Conservation (phyloP, 768 basidiomycete genomes). For the Boletus coccyginus region DNA sequence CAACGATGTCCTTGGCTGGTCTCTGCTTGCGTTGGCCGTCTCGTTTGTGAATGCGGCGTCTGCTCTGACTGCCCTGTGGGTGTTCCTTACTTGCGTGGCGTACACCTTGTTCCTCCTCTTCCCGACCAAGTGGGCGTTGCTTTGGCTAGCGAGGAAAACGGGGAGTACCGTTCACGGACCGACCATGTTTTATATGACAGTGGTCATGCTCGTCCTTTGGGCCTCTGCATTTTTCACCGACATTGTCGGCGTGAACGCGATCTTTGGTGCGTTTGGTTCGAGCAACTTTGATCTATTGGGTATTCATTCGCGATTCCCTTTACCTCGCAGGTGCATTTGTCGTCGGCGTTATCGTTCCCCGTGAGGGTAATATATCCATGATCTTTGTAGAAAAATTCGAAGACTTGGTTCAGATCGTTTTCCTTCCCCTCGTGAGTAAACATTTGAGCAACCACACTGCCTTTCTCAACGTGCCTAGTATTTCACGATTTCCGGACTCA, state of each 20-base stretch:
- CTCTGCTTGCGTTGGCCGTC: constrained; percentile 83
- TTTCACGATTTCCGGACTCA: constrained; percentile 92
- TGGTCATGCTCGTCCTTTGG: constrained; percentile 77
- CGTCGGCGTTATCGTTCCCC: constrained; percentile 78
- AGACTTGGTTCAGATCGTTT: constrained; percentile 89
- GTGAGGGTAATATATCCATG: constrained; percentile 83
- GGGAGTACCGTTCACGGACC: constrained; percentile 83
- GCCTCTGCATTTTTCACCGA: constrained; percentile 92
- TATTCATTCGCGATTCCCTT: not conserved
- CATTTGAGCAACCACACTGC: not conserved
- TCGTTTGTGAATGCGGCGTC: constrained; percentile 87
- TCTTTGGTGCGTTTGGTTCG: constrained; percentile 59
- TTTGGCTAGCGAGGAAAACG: constrained; percentile 72
- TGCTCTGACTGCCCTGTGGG: constrained; percentile 82
- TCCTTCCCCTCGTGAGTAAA: constrained; percentile 75
- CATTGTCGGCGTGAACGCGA: constrained; percentile 90
- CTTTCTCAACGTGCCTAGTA: constrained; percentile 50
- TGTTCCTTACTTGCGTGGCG: constrained; percentile 75
- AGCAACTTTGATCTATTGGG: not conserved
- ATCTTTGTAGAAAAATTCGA: constrained; percentile 90
- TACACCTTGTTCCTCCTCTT: constrained; percentile 79
- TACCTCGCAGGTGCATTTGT: constrained; percentile 67
- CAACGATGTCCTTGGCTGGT: constrained; percentile 88
- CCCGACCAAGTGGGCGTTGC: constrained; percentile 56
- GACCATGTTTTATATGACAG: constrained; percentile 85